Evolutionary conservation across 2,329 filamentous ascomycete genomes (phyloP), one percentile per base, ranked within the genome.

Genomic region (Trichoderma sp.): DNA sequence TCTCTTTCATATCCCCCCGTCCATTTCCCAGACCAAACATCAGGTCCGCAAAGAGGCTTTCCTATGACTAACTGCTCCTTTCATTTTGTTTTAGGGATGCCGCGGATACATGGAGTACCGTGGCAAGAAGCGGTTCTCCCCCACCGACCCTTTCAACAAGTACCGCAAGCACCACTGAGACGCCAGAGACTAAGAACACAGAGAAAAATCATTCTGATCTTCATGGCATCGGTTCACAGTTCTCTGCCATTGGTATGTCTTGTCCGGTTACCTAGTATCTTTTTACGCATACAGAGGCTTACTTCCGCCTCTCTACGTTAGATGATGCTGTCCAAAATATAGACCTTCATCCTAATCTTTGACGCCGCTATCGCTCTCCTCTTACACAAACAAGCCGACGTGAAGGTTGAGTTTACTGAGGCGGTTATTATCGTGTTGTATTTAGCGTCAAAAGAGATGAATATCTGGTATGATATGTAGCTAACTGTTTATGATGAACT

Each of bases 201-300:
- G 17, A n/a, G 8, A 27, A 7, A 10, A 6, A 19, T n/a, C 59
- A 63, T 15, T 37, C 19, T 5, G 9, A 52, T 29, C 59, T 63
- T 37, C 2, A 6, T 9, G 45, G 59, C 15, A 8, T 63, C 12
- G 59, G 59, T 12, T 63, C 45, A 6, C 59, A 63, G 15, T 63
- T 52, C 27, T 1, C 45, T 9, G 19, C 4, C 8, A 39, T 19
- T 52, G 32, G 59, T 63, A 63, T 27, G 59, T 17, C 15, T 10
- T 19, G 1, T 3, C 0, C 0, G 15, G 5, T 6, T 8, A 1
- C 1, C 5, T 39, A 17, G 7, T 3, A 9, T 39, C 15, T n/a
- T 9, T n/a, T n/a, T 15, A 39, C 0, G 15, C 17, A 39, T 17
- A 19, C 39, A 45, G 9, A 10, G 4, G 1, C 39, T 45, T 19